Evolutionary conservation across 805 yeast genomes (phyloP).

Genomic region (Teunomyces kruisii): DNA sequence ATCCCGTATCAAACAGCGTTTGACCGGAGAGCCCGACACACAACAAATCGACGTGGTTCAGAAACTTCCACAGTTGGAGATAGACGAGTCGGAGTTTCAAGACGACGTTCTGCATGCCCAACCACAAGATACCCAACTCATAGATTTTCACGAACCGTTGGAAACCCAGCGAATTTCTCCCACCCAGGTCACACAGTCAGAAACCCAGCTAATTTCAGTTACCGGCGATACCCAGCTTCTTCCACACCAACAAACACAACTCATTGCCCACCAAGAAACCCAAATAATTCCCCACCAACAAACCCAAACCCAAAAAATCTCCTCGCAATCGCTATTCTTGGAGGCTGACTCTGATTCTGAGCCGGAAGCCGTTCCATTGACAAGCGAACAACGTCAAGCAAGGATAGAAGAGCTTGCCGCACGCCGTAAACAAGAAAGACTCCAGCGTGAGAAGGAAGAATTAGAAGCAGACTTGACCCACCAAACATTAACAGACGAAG

Average conservation of each 20-base stretch:
- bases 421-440: conserved; percentile 16
- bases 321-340: neutral
- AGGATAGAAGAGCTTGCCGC: conserved; percentile 19
- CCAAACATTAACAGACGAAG: conserved; percentile 40
- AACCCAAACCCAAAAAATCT: neutral
- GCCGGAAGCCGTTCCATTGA: conserved; percentile 5
- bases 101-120: neutral
- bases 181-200: conserved; percentile 8
- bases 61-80: conserved; percentile 34
- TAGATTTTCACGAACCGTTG: neutral
- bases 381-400: conserved; percentile 16
- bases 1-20: conserved; percentile 3
- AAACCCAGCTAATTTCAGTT: too few species aligned
- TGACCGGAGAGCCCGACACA: conserved; percentile 1
- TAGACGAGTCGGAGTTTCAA: conserved; percentile 17
- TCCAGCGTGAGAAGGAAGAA: conserved; percentile 16
- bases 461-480: conserved; percentile 34
- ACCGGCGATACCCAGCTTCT: too few species aligned
- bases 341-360: neutral
- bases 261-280: neutral
- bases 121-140: conserved; percentile 1
- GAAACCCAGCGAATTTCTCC: conserved; percentile 3
- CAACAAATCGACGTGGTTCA: conserved; percentile 11
- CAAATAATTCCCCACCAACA: neutral
- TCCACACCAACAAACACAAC: neutral